phyloP scores from a whole-genome alignment of 2,329 filamentous ascomycete species.

The Hypocreales sp. region DNA sequence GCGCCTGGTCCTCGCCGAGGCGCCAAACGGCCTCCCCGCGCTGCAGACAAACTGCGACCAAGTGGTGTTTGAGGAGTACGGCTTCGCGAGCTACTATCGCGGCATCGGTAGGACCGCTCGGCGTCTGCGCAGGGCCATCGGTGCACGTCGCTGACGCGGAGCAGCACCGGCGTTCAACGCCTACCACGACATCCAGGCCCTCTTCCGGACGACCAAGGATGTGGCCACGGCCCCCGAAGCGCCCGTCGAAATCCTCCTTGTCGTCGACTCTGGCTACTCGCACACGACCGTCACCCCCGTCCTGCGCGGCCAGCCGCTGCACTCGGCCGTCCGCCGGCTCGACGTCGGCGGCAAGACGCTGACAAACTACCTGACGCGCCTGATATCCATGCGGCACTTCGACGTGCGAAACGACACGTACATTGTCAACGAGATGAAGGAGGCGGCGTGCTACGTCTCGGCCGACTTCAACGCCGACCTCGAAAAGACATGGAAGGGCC shows the following conservation, averaged over 20 bases:
- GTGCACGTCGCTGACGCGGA: too few species aligned
- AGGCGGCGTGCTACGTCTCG: constrained; percentile 72
- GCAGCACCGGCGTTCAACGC: constrained; percentile 66
- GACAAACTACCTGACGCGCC: constrained; percentile 81
- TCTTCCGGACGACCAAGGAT: constrained; percentile 46
- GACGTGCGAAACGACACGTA: constrained; percentile 91
- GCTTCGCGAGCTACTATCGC: constrained; percentile 74
- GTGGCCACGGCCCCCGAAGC: constrained; percentile 21
- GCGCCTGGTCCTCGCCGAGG: constrained; percentile 73
- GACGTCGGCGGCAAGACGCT: constrained; percentile 87
- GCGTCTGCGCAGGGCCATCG: too few species aligned
- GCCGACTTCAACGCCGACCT: constrained; percentile 63
- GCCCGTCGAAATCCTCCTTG: constrained; percentile 67
- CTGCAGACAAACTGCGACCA: constrained; percentile 88
- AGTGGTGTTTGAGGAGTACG: constrained; percentile 94
- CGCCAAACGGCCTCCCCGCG: constrained; percentile 65
- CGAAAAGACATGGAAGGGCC: constrained; percentile 72
- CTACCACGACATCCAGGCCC: constrained; percentile 59
- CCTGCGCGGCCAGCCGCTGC: constrained; percentile 64
- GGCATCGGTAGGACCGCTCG: constrained; percentile 53
- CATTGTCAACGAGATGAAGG: constrained; percentile 93
- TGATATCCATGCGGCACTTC: constrained; percentile 82
- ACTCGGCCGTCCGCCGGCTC: constrained; percentile 67
- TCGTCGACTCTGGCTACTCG: constrained; percentile 86
- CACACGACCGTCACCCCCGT: constrained; percentile 84